phyloP scores from a whole-genome alignment of 306 rosid genomes.

The Medicago lupulina region DNA sequence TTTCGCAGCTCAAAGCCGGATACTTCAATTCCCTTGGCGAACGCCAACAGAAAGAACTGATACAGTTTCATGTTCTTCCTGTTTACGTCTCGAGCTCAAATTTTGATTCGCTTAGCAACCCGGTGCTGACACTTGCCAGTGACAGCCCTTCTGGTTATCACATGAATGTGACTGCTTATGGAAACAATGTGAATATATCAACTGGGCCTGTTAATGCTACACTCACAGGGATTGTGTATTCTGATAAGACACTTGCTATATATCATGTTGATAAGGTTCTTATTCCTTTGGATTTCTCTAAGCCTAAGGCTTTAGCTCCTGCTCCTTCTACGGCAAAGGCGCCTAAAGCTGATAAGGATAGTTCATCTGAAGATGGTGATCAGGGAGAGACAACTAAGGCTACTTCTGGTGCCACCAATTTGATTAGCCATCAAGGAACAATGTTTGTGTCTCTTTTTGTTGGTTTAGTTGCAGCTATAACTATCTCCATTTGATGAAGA shows the following conservation, averaged over 20 bases:
- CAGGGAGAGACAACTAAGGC: slow-evolving; percentile 32
- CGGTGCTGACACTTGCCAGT: slow-evolving; percentile 65
- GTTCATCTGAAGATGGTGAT: slow-evolving; percentile 41
- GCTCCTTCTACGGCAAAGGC: slow-evolving; percentile 50
- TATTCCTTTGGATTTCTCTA: slow-evolving; percentile 60
- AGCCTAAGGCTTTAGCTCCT: slow-evolving; percentile 54
- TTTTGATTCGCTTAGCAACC: slow-evolving; percentile 68
- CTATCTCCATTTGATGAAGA: slow-evolving; percentile 13
- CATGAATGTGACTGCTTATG: slow-evolving; percentile 66
- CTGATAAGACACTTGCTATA: slow-evolving; percentile 65
- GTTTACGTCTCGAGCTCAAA: slow-evolving; percentile 61
- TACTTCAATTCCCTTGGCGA: slow-evolving; percentile 57
- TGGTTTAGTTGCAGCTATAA: slow-evolving; percentile 28
- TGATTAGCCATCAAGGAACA: slow-evolving; percentile 28
- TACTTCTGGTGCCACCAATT: slow-evolving; percentile 43
- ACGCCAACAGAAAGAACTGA: slow-evolving; percentile 56
- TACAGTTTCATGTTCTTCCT: slow-evolving; percentile 67
- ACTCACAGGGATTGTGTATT: slow-evolving; percentile 62
- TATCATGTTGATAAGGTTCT: slow-evolving; percentile 67
- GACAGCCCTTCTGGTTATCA: slow-evolving; percentile 53
- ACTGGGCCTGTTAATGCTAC: slow-evolving; percentile 66
- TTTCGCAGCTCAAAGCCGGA: slow-evolving; percentile 61
- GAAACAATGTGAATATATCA: slow-evolving; percentile 63
- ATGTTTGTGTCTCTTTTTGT: slow-evolving; percentile 33
- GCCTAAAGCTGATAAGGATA: slow-evolving; percentile 52